Evolutionary conservation across 768 basidiomycete species (phyloP), one percentile per base, ranked within the genome.

Genomic region (Clathrus columnatus): DNA sequence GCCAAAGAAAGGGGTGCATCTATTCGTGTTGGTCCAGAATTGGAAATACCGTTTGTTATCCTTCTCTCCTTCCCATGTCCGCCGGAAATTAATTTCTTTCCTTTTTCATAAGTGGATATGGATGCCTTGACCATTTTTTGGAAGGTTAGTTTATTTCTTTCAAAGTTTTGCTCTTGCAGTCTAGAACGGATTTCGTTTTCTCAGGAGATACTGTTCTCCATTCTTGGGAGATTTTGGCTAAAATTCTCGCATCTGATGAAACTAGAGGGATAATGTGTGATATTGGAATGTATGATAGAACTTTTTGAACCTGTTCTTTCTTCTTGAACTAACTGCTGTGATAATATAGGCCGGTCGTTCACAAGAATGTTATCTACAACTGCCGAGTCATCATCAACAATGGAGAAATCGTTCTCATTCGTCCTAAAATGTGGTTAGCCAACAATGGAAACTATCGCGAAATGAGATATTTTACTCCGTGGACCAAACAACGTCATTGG

Each of bases 341-440:
- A 32, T 57, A 17, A 27, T 5, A 14, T 57, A 99, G 95, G 95
- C 95, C 96, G 1, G 80, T 99, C 53, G 80, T 86, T 1, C 96
- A 99, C 78, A 97, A 97, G 78, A 98, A 96, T 66, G 92, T 93
- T 47, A 94, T 87, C 60, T 98, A 97, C 73, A 99, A 99, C 65
- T 96, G 92, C 68, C 85, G 96, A 18, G 76, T 98, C 30, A 85
- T 98, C 66, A 81, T 94, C 43, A 80, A 91, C 65, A 77, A 93
- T 70, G 77, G 82, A 54, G 80, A 90, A 71, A 93, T 99, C 57
- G 71, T 97, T 0, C 82, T 97, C 59, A 98, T 99, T 60, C 83
- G 96, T 21, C 96, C 96, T 0, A 99, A 98, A 74, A 94, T 99
- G 94, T 99, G 96, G 96, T 76, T 99, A 45, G 96, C 96, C 1